phyloP scores from a whole-genome alignment of 495 filamentous ascomycete species.

The Talaromyces wortmannii region DNA sequence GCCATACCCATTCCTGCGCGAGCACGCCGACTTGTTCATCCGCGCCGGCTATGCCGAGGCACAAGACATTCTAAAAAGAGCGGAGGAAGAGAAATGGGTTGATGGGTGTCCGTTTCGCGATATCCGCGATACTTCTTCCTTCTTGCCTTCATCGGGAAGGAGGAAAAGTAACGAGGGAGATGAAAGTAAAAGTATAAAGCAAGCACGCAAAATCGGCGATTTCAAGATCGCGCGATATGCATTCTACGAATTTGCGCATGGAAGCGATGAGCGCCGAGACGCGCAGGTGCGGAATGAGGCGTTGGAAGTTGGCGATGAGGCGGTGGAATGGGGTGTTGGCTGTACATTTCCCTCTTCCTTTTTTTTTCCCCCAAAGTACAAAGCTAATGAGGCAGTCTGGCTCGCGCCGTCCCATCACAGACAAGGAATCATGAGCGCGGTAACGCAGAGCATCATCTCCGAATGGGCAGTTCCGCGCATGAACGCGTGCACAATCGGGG shows the following conservation, averaged over 20 bases:
- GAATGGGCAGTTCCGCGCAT: constrained; percentile 21
- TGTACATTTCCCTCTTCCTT: constrained; percentile 2
- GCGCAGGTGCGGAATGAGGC: constrained; percentile 11
- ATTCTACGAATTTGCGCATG: constrained; percentile 15
- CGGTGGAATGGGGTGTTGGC: constrained; percentile 17
- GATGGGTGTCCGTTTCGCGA: constrained; percentile 17
- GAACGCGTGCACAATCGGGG: constrained; percentile 14
- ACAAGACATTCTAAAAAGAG: neutral
- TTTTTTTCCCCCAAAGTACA: neutral
- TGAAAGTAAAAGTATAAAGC: neutral
- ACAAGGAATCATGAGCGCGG: constrained; percentile 20
- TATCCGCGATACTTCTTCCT: constrained; percentile 12
- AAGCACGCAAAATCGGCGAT: constrained; percentile 12
- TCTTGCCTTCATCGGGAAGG: neutral
- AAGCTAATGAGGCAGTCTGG: constrained; percentile 10
- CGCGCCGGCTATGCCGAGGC: neutral
- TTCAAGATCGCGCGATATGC: constrained; percentile 11
- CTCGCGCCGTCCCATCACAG: constrained; percentile 15
- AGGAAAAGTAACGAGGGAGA: neutral
- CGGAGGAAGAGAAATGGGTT: constrained; percentile 1
- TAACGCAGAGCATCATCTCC: constrained; percentile 9
- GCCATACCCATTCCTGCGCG: constrained; percentile 14
- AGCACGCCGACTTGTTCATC: constrained; percentile 8
- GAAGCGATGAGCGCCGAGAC: constrained; percentile 8
- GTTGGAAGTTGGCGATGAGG: constrained; percentile 11